Evolutionary conservation across 352 stramenopile species (phyloP).

Genomic region (Stramenopiles sp.): DNA sequence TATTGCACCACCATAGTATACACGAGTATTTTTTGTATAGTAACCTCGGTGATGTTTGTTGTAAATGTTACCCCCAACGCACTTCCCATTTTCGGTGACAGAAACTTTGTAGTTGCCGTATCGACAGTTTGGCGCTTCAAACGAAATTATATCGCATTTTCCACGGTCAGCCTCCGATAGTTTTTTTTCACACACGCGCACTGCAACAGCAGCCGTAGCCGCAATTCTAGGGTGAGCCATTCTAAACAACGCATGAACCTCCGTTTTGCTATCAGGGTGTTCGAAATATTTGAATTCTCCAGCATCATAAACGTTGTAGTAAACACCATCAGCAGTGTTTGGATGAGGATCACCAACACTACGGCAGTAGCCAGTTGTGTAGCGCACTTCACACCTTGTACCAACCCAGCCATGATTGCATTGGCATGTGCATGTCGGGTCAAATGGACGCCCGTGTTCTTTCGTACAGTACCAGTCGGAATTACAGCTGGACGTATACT

Average conservation of each 20-base stretch:
- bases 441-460: not conserved
- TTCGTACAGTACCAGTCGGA: not conserved
- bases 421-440: not conserved
- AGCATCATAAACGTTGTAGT: conserved; percentile 5
- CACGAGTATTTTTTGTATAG: not conserved
- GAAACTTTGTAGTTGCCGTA: not conserved
- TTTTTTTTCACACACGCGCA: not conserved
- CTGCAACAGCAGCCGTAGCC: not conserved
- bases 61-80: not conserved
- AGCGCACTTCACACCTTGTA: not conserved
- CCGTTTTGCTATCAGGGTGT: not conserved
- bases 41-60: not conserved
- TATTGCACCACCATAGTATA: too few species aligned
- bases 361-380: not conserved
- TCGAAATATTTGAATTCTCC: conserved; percentile 7
- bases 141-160: not conserved
- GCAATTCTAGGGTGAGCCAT: not conserved
- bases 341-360: conserved; percentile 10
- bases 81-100: not conserved
- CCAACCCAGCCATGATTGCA: not conserved
- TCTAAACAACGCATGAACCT: not conserved
- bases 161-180: not conserved
- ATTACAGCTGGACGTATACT: not conserved
- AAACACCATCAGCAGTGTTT: not conserved
- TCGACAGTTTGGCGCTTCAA: not conserved